Base-by-base conservation (phyloP, 176 grass and related monocot species). In the Puya raimondii region DNA sequence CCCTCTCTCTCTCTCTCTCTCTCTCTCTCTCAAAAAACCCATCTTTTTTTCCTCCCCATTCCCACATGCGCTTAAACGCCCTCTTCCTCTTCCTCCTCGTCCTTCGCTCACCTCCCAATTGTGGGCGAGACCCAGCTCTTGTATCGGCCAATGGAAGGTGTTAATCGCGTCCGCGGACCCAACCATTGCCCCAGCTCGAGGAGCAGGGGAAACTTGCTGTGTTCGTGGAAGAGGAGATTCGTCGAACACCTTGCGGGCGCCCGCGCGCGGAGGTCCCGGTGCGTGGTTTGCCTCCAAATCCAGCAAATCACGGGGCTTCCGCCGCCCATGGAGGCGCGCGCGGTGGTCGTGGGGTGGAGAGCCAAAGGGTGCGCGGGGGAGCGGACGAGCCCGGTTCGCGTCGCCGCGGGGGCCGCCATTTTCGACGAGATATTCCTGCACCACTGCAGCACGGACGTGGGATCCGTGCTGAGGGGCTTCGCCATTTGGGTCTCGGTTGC, bases 351-450 rank as follows among this genome's bases (percentile, higher is more conserved):
- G 1, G 88, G 92, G 69, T 96, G 92, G 92, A 81, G 80, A 61
- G 79, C 86, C 67, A 85, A 77, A 63, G 88, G 78, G n/a, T 85
- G 81, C 67, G 85, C 86, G n/a, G 88, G 88, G 2, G 92, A 96
- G 79, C 81, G 85, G 81, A 91, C 92, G 11, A 68, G 80, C 42
- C 84, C 92, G 0, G 92, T 66, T 11, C 51, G 48, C 9, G 92
- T 85, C 33, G 48, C 53, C 15, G 57, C 65, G 4, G 83, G 81
- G 48, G 67, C 42, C 4, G 92, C 88, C 2, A 67, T 75, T 48
- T 91, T 96, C 64, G 83, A 96, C 69, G 92, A 96, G 52, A 83
- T 91, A 67, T 91, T 96, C 76, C 72, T 96, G 70, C 81, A 96
- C 66, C 83, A 80, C 69, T 87, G 91, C 66, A 77, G 70, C 51